These are phyloP conservation scores for Blastocystis sp. DNA, from an alignment of 352 stramenopile species.

Conservation along the genomic window DNA sequence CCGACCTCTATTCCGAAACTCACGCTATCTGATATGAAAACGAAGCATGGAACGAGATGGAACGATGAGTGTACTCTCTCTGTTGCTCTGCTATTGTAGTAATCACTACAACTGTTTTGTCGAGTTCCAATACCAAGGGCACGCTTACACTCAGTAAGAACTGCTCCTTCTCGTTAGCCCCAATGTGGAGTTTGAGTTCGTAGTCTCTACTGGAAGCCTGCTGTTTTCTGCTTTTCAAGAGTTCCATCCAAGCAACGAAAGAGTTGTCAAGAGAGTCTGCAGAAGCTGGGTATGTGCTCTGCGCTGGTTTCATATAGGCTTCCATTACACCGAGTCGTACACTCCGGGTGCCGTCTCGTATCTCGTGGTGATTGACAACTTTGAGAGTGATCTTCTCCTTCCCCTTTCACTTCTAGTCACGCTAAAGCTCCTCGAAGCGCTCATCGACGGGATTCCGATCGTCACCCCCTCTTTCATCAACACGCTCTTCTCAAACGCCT, in stretches of 20 bases:
- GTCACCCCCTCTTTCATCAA: constrained; percentile 48
- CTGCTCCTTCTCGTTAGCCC: constrained; percentile 20
- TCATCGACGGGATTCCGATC: constrained; percentile 16
- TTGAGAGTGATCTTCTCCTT: not conserved
- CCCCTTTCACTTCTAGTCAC: constrained; percentile 3
- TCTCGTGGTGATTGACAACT: constrained; percentile 18
- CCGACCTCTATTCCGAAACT: constrained; percentile 19
- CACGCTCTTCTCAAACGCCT: not conserved
- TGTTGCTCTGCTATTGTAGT: constrained; percentile 1
- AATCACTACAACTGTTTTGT: not conserved
- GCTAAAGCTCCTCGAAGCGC: constrained; percentile 28
- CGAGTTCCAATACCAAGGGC: not conserved
- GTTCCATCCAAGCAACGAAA: constrained; percentile 22
- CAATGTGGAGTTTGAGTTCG: not conserved
- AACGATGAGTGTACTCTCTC: not conserved
- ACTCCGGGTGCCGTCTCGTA: not conserved
- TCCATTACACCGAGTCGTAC: constrained; percentile 27
- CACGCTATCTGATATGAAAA: constrained; percentile 15
- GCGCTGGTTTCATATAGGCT: not conserved
- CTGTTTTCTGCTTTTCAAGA: constrained; percentile 38
- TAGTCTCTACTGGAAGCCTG: constrained; percentile 21
- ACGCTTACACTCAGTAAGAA: not conserved
- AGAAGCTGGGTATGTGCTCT: constrained; percentile 1
- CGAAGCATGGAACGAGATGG: constrained; percentile 51
- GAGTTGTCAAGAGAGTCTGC: constrained; percentile 21